phyloP scores from a whole-genome alignment of 2,329 filamentous ascomycete genomes.

The Hypoxylon sp. region DNA sequence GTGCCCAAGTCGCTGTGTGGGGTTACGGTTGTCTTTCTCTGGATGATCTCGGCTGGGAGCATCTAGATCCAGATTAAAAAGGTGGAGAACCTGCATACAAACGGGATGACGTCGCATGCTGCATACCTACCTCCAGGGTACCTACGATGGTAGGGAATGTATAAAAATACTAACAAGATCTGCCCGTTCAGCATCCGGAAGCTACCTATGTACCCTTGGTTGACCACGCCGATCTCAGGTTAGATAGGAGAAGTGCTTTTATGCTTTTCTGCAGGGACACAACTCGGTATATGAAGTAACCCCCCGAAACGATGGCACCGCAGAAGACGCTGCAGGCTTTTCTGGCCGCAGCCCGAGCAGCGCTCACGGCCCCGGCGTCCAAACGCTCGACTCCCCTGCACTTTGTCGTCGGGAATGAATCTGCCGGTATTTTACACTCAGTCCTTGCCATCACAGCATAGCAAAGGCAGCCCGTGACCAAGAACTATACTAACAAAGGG shows the following conservation, averaged over 20 bases:
- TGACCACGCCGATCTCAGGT: background rate
- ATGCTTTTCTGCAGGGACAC: constrained; percentile 5
- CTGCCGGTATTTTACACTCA: constrained; percentile 63
- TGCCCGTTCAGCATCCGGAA: background rate
- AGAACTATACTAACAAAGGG: constrained; percentile 7
- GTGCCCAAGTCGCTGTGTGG: no score
- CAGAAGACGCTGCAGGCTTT: constrained; percentile 60
- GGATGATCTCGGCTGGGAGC: no score
- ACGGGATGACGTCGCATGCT: constrained; percentile 21
- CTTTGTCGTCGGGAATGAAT: constrained; percentile 76
- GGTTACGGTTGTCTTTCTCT: no score
- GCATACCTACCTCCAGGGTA: no score
- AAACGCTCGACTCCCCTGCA: constrained; percentile 63
- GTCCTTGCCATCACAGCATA: no score
- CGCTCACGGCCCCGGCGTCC: constrained; percentile 58
- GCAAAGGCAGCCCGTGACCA: no score
- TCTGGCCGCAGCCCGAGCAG: constrained; percentile 61
- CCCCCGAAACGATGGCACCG: constrained; percentile 27
- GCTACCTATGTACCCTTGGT: background rate
- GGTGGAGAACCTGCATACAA: constrained; percentile 8
- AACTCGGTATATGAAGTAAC: constrained; percentile 12
- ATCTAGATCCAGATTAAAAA: constrained; percentile 3
- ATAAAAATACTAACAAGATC: constrained; percentile 17
- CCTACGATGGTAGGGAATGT: no score
- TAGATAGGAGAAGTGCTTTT: background rate